phyloP scores from a whole-genome alignment of 805 yeast genomes.

The Soucietia sequanensis region DNA sequence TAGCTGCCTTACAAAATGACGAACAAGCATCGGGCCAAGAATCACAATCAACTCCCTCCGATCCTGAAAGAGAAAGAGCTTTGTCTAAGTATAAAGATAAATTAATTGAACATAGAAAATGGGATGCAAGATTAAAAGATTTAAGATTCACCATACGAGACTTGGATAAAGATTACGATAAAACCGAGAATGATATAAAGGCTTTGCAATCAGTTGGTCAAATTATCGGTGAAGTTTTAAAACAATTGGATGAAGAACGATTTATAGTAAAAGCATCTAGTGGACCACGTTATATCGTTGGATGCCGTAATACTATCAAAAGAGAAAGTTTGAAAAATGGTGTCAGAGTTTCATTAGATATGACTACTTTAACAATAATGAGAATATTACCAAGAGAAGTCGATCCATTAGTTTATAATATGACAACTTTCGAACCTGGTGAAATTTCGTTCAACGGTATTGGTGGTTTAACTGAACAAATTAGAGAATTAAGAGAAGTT shows the following conservation, averaged over 20 bases:
- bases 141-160: conserved; percentile 80
- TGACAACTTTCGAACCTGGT: conserved; percentile 98
- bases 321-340: conserved; percentile 85
- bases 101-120: conserved; percentile 87
- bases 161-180: conserved; percentile 78
- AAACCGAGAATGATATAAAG: conserved; percentile 95
- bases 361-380: conserved; percentile 97
- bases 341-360: conserved; percentile 93
- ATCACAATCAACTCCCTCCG: conserved; percentile 27
- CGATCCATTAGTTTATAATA: conserved; percentile 95
- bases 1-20: conserved; percentile 59
- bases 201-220: conserved; percentile 97
- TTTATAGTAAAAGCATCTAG: conserved; percentile 95
- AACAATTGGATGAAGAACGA: conserved; percentile 91
- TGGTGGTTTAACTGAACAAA: conserved; percentile 95
- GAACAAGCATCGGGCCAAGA: no score
- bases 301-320: conserved; percentile 91
- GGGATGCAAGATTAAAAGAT: conserved; percentile 88
- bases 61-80: conserved; percentile 76
- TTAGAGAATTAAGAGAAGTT: conserved; percentile 94
- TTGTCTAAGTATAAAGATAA: conserved; percentile 77
- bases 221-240: conserved; percentile 93
- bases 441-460: conserved; percentile 91
- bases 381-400: conserved; percentile 96
- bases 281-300: conserved; percentile 97